Percentiles rank a stretch among this genome's conserved stretches.
phyloP scores from a whole-genome alignment of 331 rosid species.

The Erythrophleum ivorense region DNA sequence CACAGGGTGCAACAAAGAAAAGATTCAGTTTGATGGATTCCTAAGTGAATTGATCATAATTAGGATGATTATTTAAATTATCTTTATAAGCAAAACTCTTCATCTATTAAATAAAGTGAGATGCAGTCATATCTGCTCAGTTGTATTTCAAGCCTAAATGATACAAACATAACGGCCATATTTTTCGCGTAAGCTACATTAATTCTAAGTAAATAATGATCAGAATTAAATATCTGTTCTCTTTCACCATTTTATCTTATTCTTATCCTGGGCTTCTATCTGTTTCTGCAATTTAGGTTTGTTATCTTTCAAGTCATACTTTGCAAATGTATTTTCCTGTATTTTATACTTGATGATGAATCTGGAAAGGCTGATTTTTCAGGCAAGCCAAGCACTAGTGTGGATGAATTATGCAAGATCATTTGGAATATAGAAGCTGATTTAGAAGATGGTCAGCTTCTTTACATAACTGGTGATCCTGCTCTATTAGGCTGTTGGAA shows the following conservation, averaged over 20 bases:
- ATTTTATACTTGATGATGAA: constrained; percentile 54
- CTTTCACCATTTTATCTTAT: constrained; percentile 29
- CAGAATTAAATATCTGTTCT: not conserved
- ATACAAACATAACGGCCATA: constrained; percentile 15
- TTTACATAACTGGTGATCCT: constrained; percentile 87
- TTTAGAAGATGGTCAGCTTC: constrained; percentile 76
- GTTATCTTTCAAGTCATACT: constrained; percentile 33
- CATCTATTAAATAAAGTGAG: constrained; percentile 2
- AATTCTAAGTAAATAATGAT: not conserved
- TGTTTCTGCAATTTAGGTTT: constrained; percentile 24
- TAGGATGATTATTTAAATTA: constrained; percentile 2
- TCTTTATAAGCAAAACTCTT: constrained; percentile 13
- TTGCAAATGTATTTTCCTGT: constrained; percentile 34
- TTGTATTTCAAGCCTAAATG: constrained; percentile 8
- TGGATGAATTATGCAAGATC: constrained; percentile 64
- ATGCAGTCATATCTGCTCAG: constrained; percentile 23
- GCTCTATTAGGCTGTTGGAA: constrained; percentile 88
- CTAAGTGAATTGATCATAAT: constrained; percentile 9
- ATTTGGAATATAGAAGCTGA: constrained; percentile 85
- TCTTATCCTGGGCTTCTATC: constrained; percentile 11
- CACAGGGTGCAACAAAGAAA: not conserved
- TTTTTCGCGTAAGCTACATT: constrained; percentile 24
- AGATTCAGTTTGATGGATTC: constrained; percentile 15
- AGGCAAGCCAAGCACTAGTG: constrained; percentile 57
- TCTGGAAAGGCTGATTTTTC: constrained; percentile 49